A percentile compares a stretch with the other conserved stretches of the same genome.
Evolutionary conservation across 768 basidiomycete genomes (phyloP).

Genomic region (Mycena kentingensis): DNA sequence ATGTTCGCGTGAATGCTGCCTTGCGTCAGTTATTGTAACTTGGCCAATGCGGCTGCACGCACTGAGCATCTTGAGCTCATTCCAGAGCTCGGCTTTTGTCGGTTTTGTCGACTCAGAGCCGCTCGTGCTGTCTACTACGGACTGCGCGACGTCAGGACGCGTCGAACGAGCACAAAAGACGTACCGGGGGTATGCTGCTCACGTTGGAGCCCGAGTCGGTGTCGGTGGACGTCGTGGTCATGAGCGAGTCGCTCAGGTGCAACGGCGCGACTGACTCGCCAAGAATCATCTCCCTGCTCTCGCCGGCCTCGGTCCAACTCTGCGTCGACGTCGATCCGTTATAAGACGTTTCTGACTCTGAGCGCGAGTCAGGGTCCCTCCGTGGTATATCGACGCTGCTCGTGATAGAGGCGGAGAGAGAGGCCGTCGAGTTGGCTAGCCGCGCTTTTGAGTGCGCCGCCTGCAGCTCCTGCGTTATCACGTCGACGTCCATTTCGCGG

Average conservation of each 20-base stretch:
- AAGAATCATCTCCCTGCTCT: constrained; percentile 21
- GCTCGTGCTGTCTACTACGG: constrained; percentile 20
- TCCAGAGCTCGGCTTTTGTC: constrained; percentile 87
- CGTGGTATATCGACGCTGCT: constrained; percentile 27
- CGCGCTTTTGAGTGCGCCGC: constrained; percentile 20
- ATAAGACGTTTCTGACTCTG: constrained; percentile 20
- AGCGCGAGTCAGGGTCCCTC: constrained; percentile 40
- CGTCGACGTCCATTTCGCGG: constrained; percentile 66
- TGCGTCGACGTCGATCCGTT: constrained; percentile 16
- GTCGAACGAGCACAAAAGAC: background rate
- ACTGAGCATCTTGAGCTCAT: constrained; percentile 89
- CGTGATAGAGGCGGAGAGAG: constrained; percentile 29
- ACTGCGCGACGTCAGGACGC: constrained; percentile 2
- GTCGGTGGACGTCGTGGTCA: constrained; percentile 21
- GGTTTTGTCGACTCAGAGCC: constrained; percentile 34
- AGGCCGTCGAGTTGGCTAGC: constrained; percentile 2
- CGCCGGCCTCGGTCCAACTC: constrained; percentile 20
- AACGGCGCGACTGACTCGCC: constrained; percentile 22
- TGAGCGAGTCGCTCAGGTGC: constrained; percentile 17
- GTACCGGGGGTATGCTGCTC: constrained; percentile 12
- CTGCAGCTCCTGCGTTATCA: constrained; percentile 52
- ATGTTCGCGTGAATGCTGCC: constrained; percentile 81
- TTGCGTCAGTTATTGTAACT: constrained; percentile 7
- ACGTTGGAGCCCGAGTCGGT: constrained; percentile 22
- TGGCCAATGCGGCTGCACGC: constrained; percentile 26